Evolutionary conservation across 106 monocot species (phyloP), one percentile per base, ranked within the genome.

Genomic region (Phalaenopsis aphrodite): DNA sequence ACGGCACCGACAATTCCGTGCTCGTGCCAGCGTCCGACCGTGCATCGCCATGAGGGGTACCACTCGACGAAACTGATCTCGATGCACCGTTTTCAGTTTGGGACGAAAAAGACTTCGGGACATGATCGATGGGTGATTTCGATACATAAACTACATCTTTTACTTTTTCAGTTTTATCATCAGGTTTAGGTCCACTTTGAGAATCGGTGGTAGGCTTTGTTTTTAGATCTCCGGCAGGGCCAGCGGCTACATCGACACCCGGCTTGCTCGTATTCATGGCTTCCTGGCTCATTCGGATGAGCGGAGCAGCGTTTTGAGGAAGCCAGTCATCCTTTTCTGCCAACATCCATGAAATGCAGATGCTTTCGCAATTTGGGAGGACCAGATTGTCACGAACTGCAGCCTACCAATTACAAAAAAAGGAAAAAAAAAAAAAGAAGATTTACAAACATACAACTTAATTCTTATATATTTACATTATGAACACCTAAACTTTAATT

Each of bases 241-340:
- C 78, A 19, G 81, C 77, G 56, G 81, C 30, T 30, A 30, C 46
- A 41, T 81, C 87, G 52, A 49, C 58, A 17, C 64, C 82, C 36
- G 85, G 55, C 38, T 12, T 61, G 30, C 87, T 64, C 24, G 18
- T 61, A 41, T 91, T 88, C 41, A 49, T 67, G 24, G 83, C 48
- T 80, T 91, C 92, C 72, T 78, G 95, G 48, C 80, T 89, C 36
- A 81, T 58, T 91, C 91, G 91, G 9, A 87, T 80, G 72, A 91
- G 95, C 30, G 99, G 99, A 17, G 95, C 99, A 77, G 67, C 86
- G 21, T 75, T 84, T 42, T 89, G 75, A 73, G 94, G 93, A 36
- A 87, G 83, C 99, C 99, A 99, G 78, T 99, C 99, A 78, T 99
- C 88, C 67, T 93, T 99, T 55, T 95, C 95, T 5, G 93, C 91